phyloP scores from a whole-genome alignment of 2,329 filamentous ascomycete genomes.

The Xylariaceae sp. region DNA sequence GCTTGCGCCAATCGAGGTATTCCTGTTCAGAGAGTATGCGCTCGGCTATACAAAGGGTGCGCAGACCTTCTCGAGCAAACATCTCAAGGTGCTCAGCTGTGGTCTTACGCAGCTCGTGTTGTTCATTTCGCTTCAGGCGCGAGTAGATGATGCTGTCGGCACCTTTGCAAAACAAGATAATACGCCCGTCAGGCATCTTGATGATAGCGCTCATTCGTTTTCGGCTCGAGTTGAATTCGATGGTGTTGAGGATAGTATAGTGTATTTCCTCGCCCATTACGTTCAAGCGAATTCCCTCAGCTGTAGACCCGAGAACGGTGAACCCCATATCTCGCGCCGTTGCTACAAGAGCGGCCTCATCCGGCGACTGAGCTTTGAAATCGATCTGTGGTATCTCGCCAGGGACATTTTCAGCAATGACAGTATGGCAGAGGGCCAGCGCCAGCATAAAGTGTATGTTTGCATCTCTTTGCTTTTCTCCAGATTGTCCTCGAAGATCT shows the following conservation, averaged over 20 bases:
- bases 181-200: slow-evolving; percentile 84
- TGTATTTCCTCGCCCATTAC: slow-evolving; percentile 79
- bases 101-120: slow-evolving; percentile 72
- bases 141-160: slow-evolving; percentile 97
- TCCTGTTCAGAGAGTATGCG: slow-evolving; percentile 75
- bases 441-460: slow-evolving; percentile 92
- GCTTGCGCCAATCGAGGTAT: slow-evolving; percentile 77
- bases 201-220: slow-evolving; percentile 99
- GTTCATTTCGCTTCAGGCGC: slow-evolving; percentile 77
- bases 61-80: slow-evolving; percentile 91
- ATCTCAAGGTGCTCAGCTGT: slow-evolving; percentile 95
- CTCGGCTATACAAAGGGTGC: slow-evolving; percentile 90
- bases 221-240: slow-evolving; percentile 94
- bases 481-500: slow-evolving; percentile 74
- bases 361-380: slow-evolving; percentile 96
- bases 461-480: slow-evolving; percentile 68
- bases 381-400: slow-evolving; percentile 88
- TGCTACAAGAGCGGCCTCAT: slow-evolving; percentile 89
- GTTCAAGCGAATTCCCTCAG: slow-evolving; percentile 80
- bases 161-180: slow-evolving; percentile 93
- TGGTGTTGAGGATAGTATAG: slow-evolving; percentile 85
- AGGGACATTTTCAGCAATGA: slow-evolving; percentile 83
- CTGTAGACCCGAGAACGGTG: slow-evolving; percentile 76
- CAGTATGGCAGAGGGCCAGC: slow-evolving; percentile 91
- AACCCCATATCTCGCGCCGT: slow-evolving; percentile 95